Evolutionary conservation across 2,329 filamentous ascomycete species (phyloP).

Genomic region (Verticillium dahliae): DNA sequence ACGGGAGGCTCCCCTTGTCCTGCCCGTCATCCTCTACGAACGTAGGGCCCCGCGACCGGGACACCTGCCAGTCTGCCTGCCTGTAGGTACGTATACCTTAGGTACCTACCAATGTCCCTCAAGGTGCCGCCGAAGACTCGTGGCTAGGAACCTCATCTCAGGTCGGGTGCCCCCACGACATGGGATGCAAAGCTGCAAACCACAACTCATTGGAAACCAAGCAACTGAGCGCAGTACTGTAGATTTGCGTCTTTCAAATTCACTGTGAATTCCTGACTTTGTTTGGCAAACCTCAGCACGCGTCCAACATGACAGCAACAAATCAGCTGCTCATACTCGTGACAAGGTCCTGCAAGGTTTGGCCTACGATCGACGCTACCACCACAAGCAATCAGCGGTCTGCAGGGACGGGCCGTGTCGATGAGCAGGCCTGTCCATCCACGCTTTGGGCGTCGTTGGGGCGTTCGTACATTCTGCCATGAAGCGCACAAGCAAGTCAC

Average conservation of each 20-base stretch:
- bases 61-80: not conserved
- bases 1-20: not conserved
- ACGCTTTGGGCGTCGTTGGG: not conserved
- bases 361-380: not conserved
- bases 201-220: no score
- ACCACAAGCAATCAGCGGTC: not conserved
- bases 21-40: not conserved
- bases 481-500: no score
- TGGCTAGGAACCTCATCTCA: no score
- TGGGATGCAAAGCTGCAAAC: no score
- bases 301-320: not conserved
- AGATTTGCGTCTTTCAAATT: no score
- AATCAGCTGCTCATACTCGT: not conserved
- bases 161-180: no score
- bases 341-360: not conserved
- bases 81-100: no score
- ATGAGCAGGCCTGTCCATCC: not conserved
- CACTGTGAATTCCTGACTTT: no score
- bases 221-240: no score
- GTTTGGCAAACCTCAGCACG: no score
- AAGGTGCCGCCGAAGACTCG: not conserved
- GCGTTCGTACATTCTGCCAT: not conserved
- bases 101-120: not conserved
- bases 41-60: not conserved
- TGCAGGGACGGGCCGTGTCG: not conserved